Evolutionary conservation across 169 alveolate genomes (phyloP), one percentile per base, ranked within the genome.

Genomic region (Plasmodium vinckei): DNA sequence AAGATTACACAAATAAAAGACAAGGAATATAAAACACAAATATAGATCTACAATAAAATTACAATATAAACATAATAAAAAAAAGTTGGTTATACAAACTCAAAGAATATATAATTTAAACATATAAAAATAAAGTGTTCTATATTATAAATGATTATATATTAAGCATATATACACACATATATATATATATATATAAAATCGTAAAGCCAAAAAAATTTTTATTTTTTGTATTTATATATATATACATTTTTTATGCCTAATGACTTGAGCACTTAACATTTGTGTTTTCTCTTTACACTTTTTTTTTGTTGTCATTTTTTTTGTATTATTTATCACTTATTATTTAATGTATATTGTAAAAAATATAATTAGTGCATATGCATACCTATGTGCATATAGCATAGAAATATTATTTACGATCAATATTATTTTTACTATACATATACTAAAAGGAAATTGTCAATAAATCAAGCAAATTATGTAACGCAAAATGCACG

Each of bases 381-480:
- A 61, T 61, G 27, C 49, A 61, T 61, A 61, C 49, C 21, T 10
- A 61, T 6, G 27, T 61, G 71, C 13, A 61, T 51, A 15, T 51
- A 51, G 42, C 42, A 33, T 33, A 2, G 7, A 33, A 33, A 33
- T 33, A 4, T 21, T 33, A 33, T 27, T 27, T 27, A 27, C 39
- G 39, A 27, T 27, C 39, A 27, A 1, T 27, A 1, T 27, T 33
- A 33, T 33, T 33, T 33, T 33, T 5, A 33, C 7, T 33, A 33
- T 5, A 33, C 5, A 33, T 33, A 33, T 33, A 33, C 42, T 0
- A 33, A 33, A 33, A 33, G 42, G 42, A 0, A 6, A 33, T 33
- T 33, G 42, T 33, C 42, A 33, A 33, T 33, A 33, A 33, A 4
- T 4, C 42, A 33, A 33, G 42, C 42, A 33, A 33, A 33, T 33